Percentiles rank a stretch among this genome's conserved stretches.
phyloP scores from a whole-genome alignment of 2,329 filamentous ascomycete genomes.

The Microcyclosporella mali region DNA sequence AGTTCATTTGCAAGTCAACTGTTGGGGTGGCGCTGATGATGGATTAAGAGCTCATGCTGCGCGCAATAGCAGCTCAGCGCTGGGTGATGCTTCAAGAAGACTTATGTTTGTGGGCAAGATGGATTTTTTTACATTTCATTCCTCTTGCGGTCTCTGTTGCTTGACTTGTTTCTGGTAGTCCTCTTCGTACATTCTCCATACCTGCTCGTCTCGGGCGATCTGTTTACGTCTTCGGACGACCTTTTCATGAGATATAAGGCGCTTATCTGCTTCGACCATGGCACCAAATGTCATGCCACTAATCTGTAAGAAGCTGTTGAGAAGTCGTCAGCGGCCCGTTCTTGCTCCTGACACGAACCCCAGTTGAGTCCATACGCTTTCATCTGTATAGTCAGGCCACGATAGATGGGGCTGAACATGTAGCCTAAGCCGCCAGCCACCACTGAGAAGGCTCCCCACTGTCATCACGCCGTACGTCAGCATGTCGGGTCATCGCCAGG shows the following conservation, averaged over 20 bases:
- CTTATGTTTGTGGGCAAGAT: too few species aligned
- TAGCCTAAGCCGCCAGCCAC: constrained; percentile 58
- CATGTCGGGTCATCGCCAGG: neutral
- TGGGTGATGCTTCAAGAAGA: too few species aligned
- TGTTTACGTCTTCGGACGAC: constrained; percentile 59
- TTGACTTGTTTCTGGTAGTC: constrained; percentile 11
- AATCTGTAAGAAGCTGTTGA: constrained; percentile 70
- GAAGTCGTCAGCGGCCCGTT: neutral
- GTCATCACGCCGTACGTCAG: constrained; percentile 6
- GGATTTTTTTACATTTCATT: neutral
- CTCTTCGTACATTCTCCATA: constrained; percentile 46
- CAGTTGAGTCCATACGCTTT: constrained; percentile 56
- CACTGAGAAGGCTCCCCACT: constrained; percentile 64
- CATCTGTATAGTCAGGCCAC: constrained; percentile 66
- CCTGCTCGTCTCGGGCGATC: constrained; percentile 57
- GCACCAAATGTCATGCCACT: constrained; percentile 75
- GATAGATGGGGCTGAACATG: constrained; percentile 63
- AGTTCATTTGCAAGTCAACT: too few species aligned
- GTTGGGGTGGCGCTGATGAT: too few species aligned
- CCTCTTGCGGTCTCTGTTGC: neutral
- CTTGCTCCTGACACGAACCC: neutral
- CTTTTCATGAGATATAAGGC: constrained; percentile 62
- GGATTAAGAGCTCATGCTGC: too few species aligned
- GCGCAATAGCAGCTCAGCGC: too few species aligned
- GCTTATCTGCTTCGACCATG: constrained; percentile 68